A percentile compares a stretch with the other conserved stretches of the same genome.
Conservation (phyloP, 23 red algal species). For the Gracilaria vermiculophylla region DNA sequence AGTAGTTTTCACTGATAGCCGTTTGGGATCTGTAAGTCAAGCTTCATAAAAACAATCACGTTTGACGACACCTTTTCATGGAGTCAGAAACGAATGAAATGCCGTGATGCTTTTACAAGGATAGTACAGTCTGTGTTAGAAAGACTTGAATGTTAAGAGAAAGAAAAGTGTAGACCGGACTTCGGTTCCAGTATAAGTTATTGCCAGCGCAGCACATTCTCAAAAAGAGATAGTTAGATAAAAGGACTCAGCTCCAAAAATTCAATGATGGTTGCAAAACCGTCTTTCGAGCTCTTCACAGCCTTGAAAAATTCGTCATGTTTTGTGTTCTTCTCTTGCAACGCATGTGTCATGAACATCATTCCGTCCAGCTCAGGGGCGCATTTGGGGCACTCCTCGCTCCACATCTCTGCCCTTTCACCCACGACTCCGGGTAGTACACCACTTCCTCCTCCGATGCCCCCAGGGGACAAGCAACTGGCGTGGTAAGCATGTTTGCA, state of each 20-base stretch:
- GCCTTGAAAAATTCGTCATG: constrained; percentile 65
- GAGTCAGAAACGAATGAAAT: no score
- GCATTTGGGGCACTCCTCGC: constrained; percentile 61
- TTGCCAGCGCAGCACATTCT: no score
- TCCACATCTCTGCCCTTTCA: constrained; percentile 37
- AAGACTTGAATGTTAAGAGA: no score
- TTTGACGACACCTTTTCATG: no score
- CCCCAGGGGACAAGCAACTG: constrained; percentile 49
- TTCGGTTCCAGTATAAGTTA: no score
- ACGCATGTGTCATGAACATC: constrained; percentile 56
- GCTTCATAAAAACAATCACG: no score
- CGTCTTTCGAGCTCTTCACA: constrained; percentile 47
- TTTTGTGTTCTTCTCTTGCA: constrained; percentile 58
- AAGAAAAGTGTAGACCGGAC: no score
- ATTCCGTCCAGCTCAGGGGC: constrained; percentile 50
- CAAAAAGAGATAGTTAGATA: constrained; percentile 2
- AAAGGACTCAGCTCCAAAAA: constrained; percentile 60
- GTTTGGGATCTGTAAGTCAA: no score
- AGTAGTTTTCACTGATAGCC: no score
- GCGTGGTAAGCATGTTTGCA: constrained; percentile 80
- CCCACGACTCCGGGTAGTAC: constrained; percentile 1
- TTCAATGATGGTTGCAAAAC: constrained; percentile 54
- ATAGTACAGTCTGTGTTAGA: no score
- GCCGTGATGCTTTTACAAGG: no score
- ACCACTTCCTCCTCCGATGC: constrained; percentile 23